These are phyloP conservation scores for Meredithiella fracta DNA, from an alignment of 2,329 filamentous ascomycete species.

Conservation along the genomic window DNA sequence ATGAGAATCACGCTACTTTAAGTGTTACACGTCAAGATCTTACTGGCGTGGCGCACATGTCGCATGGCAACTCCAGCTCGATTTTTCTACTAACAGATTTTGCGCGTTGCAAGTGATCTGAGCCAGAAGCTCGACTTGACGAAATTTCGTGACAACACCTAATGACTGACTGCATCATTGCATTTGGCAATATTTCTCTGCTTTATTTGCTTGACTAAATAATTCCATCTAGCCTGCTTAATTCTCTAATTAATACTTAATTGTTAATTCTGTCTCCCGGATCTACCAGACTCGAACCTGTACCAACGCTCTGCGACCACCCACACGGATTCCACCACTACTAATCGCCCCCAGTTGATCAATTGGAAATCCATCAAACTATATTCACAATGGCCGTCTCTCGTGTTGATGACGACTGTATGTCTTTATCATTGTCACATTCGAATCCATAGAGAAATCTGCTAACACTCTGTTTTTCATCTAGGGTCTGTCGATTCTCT, in stretches of 20 bases:
- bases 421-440: slow-evolving; percentile 1
- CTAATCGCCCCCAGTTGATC: neutral
- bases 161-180: neutral
- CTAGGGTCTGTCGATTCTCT: slow-evolving; percentile 44
- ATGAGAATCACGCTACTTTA: neutral
- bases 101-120: neutral
- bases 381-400: slow-evolving; percentile 1
- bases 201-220: too few relatives aligned
- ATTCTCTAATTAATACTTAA: too few relatives aligned
- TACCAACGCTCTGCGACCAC: neutral
- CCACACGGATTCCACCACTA: neutral
- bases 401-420: slow-evolving; percentile 9
- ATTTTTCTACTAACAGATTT: neutral
- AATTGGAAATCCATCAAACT: neutral
- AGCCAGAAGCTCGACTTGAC: neutral
- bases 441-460: neutral
- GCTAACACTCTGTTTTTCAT: slow-evolving; percentile 15
- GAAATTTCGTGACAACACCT: neutral
- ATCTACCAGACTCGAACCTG: too few relatives aligned
- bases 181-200: too few relatives aligned
- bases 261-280: too few relatives aligned
- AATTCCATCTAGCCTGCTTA: too few relatives aligned
- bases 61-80: neutral
- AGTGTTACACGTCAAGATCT: neutral
- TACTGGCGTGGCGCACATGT: neutral